A percentile compares a stretch with the other conserved stretches of the same genome.
Evolutionary conservation across 352 stramenopile species (phyloP).

Genomic region (Pythium guiyangense): DNA sequence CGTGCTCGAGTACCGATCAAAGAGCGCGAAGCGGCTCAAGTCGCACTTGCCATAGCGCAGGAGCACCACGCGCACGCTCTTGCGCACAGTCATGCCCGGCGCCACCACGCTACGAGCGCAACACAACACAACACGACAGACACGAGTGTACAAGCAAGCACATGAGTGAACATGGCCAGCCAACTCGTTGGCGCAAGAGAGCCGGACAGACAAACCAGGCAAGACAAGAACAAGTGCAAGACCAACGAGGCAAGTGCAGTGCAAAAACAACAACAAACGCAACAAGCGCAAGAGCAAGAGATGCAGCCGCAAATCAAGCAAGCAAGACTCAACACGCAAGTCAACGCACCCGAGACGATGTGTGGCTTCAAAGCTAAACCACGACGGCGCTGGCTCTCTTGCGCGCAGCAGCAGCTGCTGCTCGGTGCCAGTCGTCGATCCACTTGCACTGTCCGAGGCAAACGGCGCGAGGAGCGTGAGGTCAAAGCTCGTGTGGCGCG

Average conservation of each 20-base stretch:
- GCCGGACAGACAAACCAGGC: neutral
- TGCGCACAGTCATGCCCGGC: conserved; percentile 49
- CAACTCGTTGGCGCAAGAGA: neutral
- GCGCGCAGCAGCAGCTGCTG: neutral
- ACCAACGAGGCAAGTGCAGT: neutral
- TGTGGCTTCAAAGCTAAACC: conserved; percentile 56
- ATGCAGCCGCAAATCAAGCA: neutral
- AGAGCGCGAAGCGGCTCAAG: conserved; percentile 47
- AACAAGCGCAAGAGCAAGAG: neutral
- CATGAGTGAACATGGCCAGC: neutral
- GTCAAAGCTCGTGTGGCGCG: conserved; percentile 41
- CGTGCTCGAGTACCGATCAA: conserved; percentile 50
- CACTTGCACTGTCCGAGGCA: neutral
- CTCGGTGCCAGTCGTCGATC: neutral
- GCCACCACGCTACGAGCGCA: conserved; percentile 22
- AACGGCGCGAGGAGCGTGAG: conserved; percentile 56
- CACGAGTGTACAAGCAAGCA: conserved; percentile 1
- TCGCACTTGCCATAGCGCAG: conserved; percentile 34
- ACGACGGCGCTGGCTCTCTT: conserved; percentile 3
- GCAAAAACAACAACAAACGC: neutral
- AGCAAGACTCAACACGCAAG: neutral
- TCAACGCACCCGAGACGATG: conserved; percentile 59
- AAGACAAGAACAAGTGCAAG: neutral
- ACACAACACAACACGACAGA: neutral
- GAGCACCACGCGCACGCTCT: conserved; percentile 58